Evolutionary conservation across 176 grass and related monocot species (phyloP), one percentile per base, ranked within the genome.

Genomic region (Coix lacrymajobi): DNA sequence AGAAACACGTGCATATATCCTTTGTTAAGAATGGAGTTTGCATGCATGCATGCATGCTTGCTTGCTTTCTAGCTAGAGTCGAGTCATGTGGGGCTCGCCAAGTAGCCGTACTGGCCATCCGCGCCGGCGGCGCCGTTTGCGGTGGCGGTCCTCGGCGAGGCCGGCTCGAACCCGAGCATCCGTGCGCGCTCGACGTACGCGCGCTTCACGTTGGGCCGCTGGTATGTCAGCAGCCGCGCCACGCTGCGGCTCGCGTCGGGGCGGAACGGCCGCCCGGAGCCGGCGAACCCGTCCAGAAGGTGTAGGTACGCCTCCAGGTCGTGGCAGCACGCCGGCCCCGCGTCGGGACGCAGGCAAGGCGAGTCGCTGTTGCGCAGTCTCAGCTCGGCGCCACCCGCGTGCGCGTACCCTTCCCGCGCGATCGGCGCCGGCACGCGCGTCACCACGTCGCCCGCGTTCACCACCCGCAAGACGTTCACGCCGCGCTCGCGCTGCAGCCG

Each of bases 291-390:
- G 19, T 91, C 92, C 5, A 94, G 70, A 39, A 94, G 83, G 85
- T 94, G 92, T 6, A 91, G 78, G 77, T 94, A 94, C 10, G 92
- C 84, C 84, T 94, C 89, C 37, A 94, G 89, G 76, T 94, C 92
- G 58, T 94, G 92, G 61, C 92, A 85, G 82, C 86, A 91, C 4
- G 89, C 84, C 3, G 89, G 92, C 15, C 87, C 92, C 0, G 87
- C 92, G 60, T 94, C 92, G 7, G 89, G 86, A 0, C 89, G 64
- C 32, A 91, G 67, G 90, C 84, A 83, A 66, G 92, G 92, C 11
- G 92, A 94, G 80, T 87, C 78, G 8, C 81, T 48, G 87, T 72
- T 94, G 65, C 91, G 84, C 15, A 94, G 62, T 13, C 84, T 78
- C 60, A 94, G 87, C 60, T 94, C 89, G 11, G 80, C 84, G 8